phyloP scores from a whole-genome alignment of 1,284 basidiomycete species.

The Austroboletus novae-zelandiae region DNA sequence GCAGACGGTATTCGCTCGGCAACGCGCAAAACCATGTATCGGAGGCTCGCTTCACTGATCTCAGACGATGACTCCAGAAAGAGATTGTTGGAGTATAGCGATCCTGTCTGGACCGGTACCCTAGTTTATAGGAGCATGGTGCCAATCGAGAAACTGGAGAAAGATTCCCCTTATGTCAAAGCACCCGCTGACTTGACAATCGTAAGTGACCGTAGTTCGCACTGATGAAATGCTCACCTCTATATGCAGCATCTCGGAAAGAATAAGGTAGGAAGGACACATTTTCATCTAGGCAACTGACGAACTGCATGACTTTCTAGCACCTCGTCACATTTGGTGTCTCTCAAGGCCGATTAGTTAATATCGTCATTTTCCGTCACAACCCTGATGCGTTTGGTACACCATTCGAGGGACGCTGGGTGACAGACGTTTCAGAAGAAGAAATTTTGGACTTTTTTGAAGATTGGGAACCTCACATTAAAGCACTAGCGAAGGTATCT shows the following conservation, averaged over 20 bases:
- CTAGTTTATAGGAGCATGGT: slow-evolving; percentile 20
- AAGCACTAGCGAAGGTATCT: slow-evolving; percentile 39
- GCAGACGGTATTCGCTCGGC: slow-evolving; percentile 25
- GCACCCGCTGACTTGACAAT: slow-evolving; percentile 34
- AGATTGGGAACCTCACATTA: slow-evolving; percentile 43
- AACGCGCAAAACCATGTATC: slow-evolving; percentile 21
- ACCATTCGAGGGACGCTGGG: slow-evolving; percentile 36
- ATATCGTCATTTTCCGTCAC: slow-evolving; percentile 40
- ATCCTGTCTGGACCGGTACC: slow-evolving; percentile 23
- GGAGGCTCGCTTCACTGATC: slow-evolving; percentile 6
- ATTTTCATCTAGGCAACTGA: background rate
- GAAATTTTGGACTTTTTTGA: slow-evolving; percentile 33
- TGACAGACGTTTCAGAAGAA: slow-evolving; percentile 30
- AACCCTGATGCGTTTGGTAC: slow-evolving; percentile 36
- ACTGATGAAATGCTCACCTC: background rate
- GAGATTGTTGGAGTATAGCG: slow-evolving; percentile 9
- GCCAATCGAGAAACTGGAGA: slow-evolving; percentile 10
- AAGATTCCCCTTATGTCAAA: slow-evolving; percentile 34
- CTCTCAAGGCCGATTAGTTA: slow-evolving; percentile 40
- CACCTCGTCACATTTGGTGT: slow-evolving; percentile 46
- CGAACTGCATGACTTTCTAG: slow-evolving; percentile 20
- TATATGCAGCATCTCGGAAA: slow-evolving; percentile 42
- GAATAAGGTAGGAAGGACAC: slow-evolving; percentile 33
- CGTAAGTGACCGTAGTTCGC: slow-evolving; percentile 24
- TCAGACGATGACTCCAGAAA: slow-evolving; percentile 4